phyloP scores from a whole-genome alignment of 1,139 yeast genomes.

The Geotrichum reessii region DNA sequence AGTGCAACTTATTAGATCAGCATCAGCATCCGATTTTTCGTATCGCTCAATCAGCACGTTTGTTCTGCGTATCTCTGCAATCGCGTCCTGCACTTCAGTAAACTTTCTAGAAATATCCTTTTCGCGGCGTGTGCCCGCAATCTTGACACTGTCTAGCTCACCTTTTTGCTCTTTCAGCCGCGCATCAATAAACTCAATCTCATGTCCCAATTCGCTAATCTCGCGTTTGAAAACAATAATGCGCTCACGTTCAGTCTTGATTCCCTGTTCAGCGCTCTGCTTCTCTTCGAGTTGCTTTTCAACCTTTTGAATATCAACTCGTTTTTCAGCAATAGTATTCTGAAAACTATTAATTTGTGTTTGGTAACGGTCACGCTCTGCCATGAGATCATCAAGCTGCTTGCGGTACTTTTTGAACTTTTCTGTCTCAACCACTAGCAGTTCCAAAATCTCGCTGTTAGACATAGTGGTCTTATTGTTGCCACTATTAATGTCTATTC shows the following conservation, averaged over 20 bases:
- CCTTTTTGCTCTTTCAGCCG: conserved; percentile 18
- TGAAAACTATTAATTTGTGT: conserved; percentile 49
- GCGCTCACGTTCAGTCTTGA: conserved; percentile 28
- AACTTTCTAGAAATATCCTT: conserved; percentile 17
- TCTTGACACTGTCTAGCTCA: conserved; percentile 19
- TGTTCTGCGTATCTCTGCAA: conserved; percentile 19
- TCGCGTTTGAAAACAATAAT: conserved; percentile 19
- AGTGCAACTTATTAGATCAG: conserved; percentile 18
- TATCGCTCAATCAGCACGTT: conserved; percentile 20
- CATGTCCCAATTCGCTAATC: conserved; percentile 7
- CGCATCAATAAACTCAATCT: conserved; percentile 19
- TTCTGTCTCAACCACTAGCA: conserved; percentile 42
- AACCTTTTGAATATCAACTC: conserved; percentile 46
- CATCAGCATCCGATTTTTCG: conserved; percentile 11
- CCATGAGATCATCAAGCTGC: conserved; percentile 42
- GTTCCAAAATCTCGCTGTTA: conserved; percentile 49
- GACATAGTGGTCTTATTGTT: conserved; percentile 27
- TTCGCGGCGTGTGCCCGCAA: conserved; percentile 21
- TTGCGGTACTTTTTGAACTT: conserved; percentile 46
- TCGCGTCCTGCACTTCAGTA: conserved; percentile 16
- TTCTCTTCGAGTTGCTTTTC: conserved; percentile 25
- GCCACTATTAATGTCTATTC: conserved; percentile 31
- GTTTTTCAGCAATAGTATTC: conserved; percentile 51
- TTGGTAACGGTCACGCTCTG: conserved; percentile 47
- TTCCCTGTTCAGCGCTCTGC: conserved; percentile 29